Evolutionary conservation across 2,329 filamentous ascomycete genomes (phyloP).

Genomic region (Xylaria sp.): DNA sequence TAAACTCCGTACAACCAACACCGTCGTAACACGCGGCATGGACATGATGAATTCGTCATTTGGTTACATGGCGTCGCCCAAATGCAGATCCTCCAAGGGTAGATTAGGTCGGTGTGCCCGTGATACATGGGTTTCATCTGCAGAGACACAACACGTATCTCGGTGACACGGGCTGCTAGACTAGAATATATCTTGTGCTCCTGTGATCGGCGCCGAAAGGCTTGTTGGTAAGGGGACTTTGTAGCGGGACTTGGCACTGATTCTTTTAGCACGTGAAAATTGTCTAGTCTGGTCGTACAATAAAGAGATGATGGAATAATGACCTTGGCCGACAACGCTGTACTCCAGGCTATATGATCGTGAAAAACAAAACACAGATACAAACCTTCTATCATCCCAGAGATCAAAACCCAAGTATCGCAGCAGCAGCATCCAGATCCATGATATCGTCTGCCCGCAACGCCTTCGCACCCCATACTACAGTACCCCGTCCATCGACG

Average conservation of each 20-base stretch:
- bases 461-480: constrained; percentile 64
- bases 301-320: neutral
- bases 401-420: constrained; percentile 43
- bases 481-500: constrained; percentile 60
- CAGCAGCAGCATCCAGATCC: constrained; percentile 63
- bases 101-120: neutral
- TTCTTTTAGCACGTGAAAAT: neutral
- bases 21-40: neutral
- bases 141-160: neutral
- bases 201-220: neutral
- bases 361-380: constrained; percentile 11
- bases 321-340: constrained; percentile 14
- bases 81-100: neutral
- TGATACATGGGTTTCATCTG: neutral
- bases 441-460: constrained; percentile 61
- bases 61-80: neutral
- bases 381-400: neutral
- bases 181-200: constrained; percentile 1
- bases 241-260: neutral
- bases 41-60: neutral
- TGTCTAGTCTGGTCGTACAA: neutral
- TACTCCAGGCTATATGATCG: constrained; percentile 14
- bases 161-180: constrained; percentile 2
- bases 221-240: constrained; percentile 1
- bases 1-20: neutral